These are phyloP conservation scores for Escovopsis weberi DNA, from an alignment of 2,329 filamentous ascomycete species.

Conservation along the genomic window DNA sequence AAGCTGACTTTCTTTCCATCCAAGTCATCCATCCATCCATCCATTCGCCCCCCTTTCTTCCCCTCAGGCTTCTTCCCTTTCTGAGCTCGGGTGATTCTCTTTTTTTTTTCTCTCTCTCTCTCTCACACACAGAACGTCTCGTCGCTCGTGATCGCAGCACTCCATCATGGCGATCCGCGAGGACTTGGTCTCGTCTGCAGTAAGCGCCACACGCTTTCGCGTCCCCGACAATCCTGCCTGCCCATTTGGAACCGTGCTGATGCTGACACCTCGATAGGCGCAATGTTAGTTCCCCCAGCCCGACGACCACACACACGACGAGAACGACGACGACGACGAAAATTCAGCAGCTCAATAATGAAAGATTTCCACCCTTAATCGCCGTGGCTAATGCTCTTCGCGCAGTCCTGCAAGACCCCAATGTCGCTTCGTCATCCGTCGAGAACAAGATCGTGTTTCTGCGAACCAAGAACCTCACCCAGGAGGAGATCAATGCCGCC, in stretches of 20 bases:
- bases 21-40: too few species aligned
- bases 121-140: too few species aligned
- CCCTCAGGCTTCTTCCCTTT: too few species aligned
- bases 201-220: conserved; percentile 22
- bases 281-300: conserved; percentile 24
- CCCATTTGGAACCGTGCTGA: neutral
- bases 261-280: conserved; percentile 14
- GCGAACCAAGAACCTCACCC: conserved; percentile 90
- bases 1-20: too few species aligned
- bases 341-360: neutral
- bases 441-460: conserved; percentile 89
- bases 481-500: conserved; percentile 83
- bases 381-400: conserved; percentile 9
- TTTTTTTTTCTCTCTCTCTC: too few species aligned
- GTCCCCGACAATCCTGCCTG: neutral
- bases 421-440: conserved; percentile 73
- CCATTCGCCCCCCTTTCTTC: too few species aligned
- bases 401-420: conserved; percentile 84
- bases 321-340: neutral
- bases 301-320: too few species aligned
- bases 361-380: neutral
- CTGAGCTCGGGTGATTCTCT: too few species aligned
- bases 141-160: neutral
- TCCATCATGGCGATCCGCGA: conserved; percentile 70
- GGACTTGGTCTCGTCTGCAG: conserved; percentile 76